Evolutionary conservation across 768 basidiomycete genomes (phyloP), one percentile per base, ranked within the genome.

Genomic region (Austroboletus eburneus): DNA sequence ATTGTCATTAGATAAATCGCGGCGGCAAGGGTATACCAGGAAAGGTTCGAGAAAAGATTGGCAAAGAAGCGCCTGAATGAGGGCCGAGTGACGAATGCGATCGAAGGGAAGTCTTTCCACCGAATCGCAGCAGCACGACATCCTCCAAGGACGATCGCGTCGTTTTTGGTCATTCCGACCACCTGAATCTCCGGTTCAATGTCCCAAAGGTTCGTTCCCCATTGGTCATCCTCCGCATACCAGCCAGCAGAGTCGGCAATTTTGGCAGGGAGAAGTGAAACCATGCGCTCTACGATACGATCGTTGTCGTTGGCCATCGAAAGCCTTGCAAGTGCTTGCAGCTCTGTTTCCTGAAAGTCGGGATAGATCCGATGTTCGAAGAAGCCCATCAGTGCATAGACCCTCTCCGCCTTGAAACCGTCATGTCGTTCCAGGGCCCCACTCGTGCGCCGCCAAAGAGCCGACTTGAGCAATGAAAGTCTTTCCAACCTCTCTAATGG

Each of bases 371-470:
- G 63, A 40, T 60, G 59, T 24, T 52, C 48, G n/a, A 65, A 61
- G 36, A 65, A 60, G 4, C 54, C 53, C 63, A 59, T 62, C 1
- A 65, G 50, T 9, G 59, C 50, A 9, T 59, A 62, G 25, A 64
- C 63, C 21, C 46, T 62, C 21, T 60, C 61, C 33, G 55, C 51
- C 29, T 33, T 39, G 39, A 45, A 48, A 39, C 20, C 14, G 24
- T 6, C 24, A 20, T 46, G 36, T 9, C 2, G 22, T 21, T 44
- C 18, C 1, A 45, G 16, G 6, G 5, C 13, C 1, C 34, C 8
- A 13, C 54, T 59, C 24, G 14, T 56, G 30, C 59, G 47, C 22
- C 50, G 42, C 59, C 62, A 64, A 21, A 61, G 45, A 21, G 59
- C 57, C 24, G 52, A 44, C 35, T 48, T 59, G 38, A 61, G 59